Evolutionary conservation across 2,329 filamentous ascomycete species (phyloP).

Genomic region (Chrysosporium keratinophilum): DNA sequence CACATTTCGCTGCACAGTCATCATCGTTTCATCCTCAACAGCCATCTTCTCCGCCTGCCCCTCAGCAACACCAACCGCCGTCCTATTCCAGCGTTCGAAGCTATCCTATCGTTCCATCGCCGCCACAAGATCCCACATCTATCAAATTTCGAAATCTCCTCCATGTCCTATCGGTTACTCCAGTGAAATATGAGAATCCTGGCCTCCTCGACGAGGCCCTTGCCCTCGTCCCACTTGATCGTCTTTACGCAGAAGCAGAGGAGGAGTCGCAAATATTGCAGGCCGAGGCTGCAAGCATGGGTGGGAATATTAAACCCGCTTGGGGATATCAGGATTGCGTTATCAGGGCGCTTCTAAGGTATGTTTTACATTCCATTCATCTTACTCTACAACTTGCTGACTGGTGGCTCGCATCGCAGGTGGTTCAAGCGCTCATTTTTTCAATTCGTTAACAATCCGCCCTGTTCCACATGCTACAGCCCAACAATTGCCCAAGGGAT

Average conservation of each 20-base stretch:
- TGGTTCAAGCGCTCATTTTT: slow-evolving; percentile 98
- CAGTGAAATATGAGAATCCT: slow-evolving; percentile 91
- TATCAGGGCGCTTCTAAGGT: slow-evolving; percentile 75
- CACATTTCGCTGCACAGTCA: slow-evolving; percentile 19
- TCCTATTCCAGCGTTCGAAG: slow-evolving; percentile 53
- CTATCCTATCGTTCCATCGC: slow-evolving; percentile 60
- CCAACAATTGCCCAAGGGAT: slow-evolving; percentile 75
- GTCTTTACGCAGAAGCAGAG: slow-evolving; percentile 87
- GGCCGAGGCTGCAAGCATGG: slow-evolving; percentile 80
- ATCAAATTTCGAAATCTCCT: slow-evolving; percentile 73
- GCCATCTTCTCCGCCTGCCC: slow-evolving; percentile 38
- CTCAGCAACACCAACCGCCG: slow-evolving; percentile 39
- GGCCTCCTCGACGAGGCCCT: slow-evolving; percentile 87
- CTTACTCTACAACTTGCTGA: slow-evolving; percentile 16
- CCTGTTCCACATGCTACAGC: slow-evolving; percentile 68
- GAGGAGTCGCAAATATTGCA: slow-evolving; percentile 82
- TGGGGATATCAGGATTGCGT: slow-evolving; percentile 99
- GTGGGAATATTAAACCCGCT: slow-evolving; percentile 65
- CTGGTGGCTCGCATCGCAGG: slow-evolving; percentile 34
- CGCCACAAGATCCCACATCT: slow-evolving; percentile 61
- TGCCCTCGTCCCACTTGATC: slow-evolving; percentile 72
- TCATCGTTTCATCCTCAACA: slow-evolving; percentile 29
- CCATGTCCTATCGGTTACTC: slow-evolving; percentile 74
- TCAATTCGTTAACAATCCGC: slow-evolving; percentile 90
- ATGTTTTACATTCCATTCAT: slow-evolving; percentile 30